Evolutionary conservation across 768 basidiomycete species (phyloP), one percentile per base, ranked within the genome.

Genomic region (Podaxis mareebaensis): DNA sequence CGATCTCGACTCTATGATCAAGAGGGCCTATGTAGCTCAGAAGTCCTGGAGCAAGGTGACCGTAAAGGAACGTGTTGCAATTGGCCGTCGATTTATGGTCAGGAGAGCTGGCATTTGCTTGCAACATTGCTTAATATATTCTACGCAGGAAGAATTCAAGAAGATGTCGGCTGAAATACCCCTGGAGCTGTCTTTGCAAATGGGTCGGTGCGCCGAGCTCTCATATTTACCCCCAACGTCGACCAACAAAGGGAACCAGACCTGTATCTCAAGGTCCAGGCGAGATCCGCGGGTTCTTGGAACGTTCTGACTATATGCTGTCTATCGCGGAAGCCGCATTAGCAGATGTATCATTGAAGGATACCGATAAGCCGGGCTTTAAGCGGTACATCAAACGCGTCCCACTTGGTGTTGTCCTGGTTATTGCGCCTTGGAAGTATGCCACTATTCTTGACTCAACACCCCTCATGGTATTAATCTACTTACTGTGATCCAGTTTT

Each of bases 391-490:
- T 99, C 74, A 86, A 87, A 69, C 88, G 93, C 44, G 83, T 82
- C 13, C 94, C 97, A 0, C 74, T 96, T 0, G 97, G 97, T 7
- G 89, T 98, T 24, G 85, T 97, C 0, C 83, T 95, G 51, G 85
- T 95, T 54, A 90, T 99, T 66, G 87, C 92, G 0, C 93, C 95
- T 2, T 97, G 95, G 95, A 96, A 96, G 90, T 93, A 70, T 63
- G 89, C 80, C 24, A 26, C n/a, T 5, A 4, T 44, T 30, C 44
- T 36, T 15, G 17, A 5, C 22, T 5, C 11, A 24, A 5, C 44
- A 12, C 13, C 7, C 13, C 22, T 20, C 26, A 51, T 13, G 49
- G 11, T 12, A 12, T 22, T 28, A 0, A 48, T 15, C 44, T 40
- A 39, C 15, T 44, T 38, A 38, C 22, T 15, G 22, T 30, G 5